Evolutionary conservation across 129 eudicot species (phyloP).

Genomic region (Pittosporum tobira): DNA sequence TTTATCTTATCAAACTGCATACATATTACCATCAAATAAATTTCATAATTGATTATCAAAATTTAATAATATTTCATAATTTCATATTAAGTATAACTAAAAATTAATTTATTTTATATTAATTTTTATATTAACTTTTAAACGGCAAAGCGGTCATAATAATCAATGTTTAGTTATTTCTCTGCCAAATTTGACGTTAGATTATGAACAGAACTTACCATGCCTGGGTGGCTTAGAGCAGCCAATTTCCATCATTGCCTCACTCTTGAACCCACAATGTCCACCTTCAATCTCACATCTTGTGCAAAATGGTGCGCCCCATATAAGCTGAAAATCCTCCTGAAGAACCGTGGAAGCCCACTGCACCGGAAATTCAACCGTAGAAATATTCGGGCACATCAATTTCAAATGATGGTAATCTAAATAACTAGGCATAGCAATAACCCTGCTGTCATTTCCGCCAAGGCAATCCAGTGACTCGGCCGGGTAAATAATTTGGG

Average conservation of each 20-base stretch:
- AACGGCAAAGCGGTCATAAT: too few species aligned
- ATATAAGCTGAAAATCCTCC: slow-evolving; percentile 32
- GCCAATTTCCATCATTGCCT: slow-evolving; percentile 18
- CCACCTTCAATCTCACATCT: slow-evolving; percentile 40
- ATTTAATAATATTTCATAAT: too few species aligned
- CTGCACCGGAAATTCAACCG: slow-evolving; percentile 21
- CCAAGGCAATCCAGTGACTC: slow-evolving; percentile 43
- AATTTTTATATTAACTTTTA: too few species aligned
- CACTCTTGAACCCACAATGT: slow-evolving; percentile 35
- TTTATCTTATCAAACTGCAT: too few species aligned
- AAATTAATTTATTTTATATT: too few species aligned
- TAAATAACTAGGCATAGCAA: slow-evolving; percentile 19
- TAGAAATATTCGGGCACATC: slow-evolving; percentile 23
- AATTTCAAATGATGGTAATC: slow-evolving; percentile 8
- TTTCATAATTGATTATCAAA: too few species aligned
- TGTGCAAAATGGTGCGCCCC: slow-evolving; percentile 51
- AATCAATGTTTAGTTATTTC: too few species aligned
- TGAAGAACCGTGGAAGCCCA: slow-evolving; percentile 8
- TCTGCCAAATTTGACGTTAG: too few species aligned
- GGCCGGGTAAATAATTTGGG: slow-evolving; percentile 3
- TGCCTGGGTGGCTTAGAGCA: slow-evolving; percentile 18
- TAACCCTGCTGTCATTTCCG: slow-evolving; percentile 22
- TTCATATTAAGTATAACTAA: too few species aligned
- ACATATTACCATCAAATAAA: too few species aligned
- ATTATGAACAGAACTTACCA: slow-evolving; percentile 18